Evolutionary conservation across 257 asterid genomes (phyloP), one percentile per base, ranked within the genome.

Genomic region (Solanum lycopersicoides): DNA sequence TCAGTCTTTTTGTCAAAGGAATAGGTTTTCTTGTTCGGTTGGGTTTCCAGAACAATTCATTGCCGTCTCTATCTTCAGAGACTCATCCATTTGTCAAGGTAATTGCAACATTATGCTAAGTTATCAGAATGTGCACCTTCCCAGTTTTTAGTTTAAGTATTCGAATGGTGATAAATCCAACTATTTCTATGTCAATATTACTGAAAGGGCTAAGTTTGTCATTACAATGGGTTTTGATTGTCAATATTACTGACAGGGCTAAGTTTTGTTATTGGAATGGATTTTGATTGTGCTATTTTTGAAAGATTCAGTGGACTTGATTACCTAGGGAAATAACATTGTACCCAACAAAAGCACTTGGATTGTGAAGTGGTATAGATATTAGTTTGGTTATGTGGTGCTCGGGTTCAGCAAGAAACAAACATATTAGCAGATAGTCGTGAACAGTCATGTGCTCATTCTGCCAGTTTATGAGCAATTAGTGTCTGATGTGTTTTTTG

Each of bases 11-110:
- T 75, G 88, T 94, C 88, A 95, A 92, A 91, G 95, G 95, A 18
- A 86, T 97, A 47, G 98, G 98, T n/a, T 92, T 93, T 66, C 94
- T 97, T 45, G 91, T 93, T 59, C 90, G 91, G 71, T 88, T 94
- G 60, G 99, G 95, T 69, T 95, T 97, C 82, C 90, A 82, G 82
- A 92, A 89, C 44, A 88, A 72, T 53, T 91, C 93, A 9, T 92
- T 94, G 91, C 95, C 87, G 72, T 94, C 92, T 83, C 25, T 69
- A 45, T 87, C 95, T 15, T 89, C 96, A 2, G 96, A 93, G 65
- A 89, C 86, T 91, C 99, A 97, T 87, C 99, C 99, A 1, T 96
- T 96, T 53, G 95, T 97, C 84, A 97, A 93, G 95, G 98, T 94
- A 68, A 82, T 50, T 76, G 9, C 59, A 41, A 34, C 39, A 23